Evolutionary conservation across 108 stramenopile species (phyloP), one percentile per base, ranked within the genome.

Genomic region (Epithemia pelagica): DNA sequence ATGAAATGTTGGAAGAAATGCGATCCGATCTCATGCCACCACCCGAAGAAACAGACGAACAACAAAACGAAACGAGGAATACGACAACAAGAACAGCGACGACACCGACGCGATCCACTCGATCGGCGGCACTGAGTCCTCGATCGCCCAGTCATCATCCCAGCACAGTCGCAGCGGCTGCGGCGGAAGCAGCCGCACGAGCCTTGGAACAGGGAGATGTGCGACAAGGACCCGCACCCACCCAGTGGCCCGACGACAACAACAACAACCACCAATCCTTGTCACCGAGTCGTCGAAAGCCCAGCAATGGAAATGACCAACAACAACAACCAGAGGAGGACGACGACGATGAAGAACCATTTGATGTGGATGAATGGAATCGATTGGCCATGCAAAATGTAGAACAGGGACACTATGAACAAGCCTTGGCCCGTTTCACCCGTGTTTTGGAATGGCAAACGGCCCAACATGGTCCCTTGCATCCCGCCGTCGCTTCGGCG

Each of bases 331-430:
- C 10, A 5, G 37, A 15, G 10, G 37, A 46, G 10, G 15, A 15
- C 15, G 15, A 15, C 15, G 37, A 46, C 37, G 37, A 46, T 46
- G 37, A 46, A 5, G 37, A 46, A 46, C 5, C 15, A 15, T 46
- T 46, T 30, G 27, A 66, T 29, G 23, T 68, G 1, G 67, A 58
- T 59, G 25, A 3, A 21, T 65, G 72, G 46, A 76, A 82, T 68
- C 68, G 74, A 28, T 72, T 72, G 58, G 78, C 83, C 29, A 74
- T 76, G 73, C 61, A 75, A 55, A 74, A 80, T 63, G 83, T 80
- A 10, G 66, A 73, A 28, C 25, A 60, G 27, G 76, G 76, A 24
- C 78, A 84, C 29, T 84, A 77, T 53, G 79, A 84, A 28, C 52
- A 67, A 68, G 83, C 83, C 15, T 52, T 84, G n/a, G 67, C 66